phyloP scores from a whole-genome alignment of 495 filamentous ascomycete species.

The Penicillium longicatenatum region DNA sequence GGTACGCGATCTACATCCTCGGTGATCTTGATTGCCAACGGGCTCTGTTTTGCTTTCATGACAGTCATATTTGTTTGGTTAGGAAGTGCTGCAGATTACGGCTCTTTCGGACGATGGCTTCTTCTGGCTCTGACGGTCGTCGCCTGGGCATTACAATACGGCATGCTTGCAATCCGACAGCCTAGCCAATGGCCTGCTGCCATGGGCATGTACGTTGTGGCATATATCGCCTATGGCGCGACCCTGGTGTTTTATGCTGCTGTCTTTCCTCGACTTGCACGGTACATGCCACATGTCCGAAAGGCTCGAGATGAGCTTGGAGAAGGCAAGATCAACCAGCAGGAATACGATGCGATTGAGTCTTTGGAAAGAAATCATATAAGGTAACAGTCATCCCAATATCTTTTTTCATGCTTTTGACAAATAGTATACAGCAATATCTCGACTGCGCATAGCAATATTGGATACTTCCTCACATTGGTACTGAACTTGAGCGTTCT shows the following conservation, averaged over 20 bases:
- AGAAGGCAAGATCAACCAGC: constrained; percentile 42
- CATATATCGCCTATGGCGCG: constrained; percentile 50
- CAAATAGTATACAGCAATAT: constrained; percentile 33
- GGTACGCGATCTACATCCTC: constrained; percentile 47
- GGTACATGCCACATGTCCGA: constrained; percentile 50
- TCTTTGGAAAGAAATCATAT: constrained; percentile 52
- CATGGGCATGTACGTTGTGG: constrained; percentile 51
- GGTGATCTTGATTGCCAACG: constrained; percentile 51
- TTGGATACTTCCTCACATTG: constrained; percentile 48
- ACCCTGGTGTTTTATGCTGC: constrained; percentile 54
- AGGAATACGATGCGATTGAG: constrained; percentile 50
- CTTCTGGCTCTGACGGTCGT: constrained; percentile 47
- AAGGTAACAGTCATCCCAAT: constrained; percentile 24
- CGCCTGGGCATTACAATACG: constrained; percentile 52
- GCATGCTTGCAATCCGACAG: constrained; percentile 45
- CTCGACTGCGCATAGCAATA: constrained; percentile 54
- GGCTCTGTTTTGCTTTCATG: constrained; percentile 54
- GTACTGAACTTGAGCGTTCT: constrained; percentile 50
- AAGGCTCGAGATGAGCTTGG: constrained; percentile 48
- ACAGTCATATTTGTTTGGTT: constrained; percentile 52
- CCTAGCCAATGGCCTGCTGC: constrained; percentile 50
- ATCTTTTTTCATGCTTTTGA: background rate
- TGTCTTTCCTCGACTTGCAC: constrained; percentile 47
- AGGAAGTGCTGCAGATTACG: constrained; percentile 53
- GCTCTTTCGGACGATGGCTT: constrained; percentile 52